Evolutionary conservation across 148 eudicot genomes (phyloP), one percentile per base, ranked within the genome.

Genomic region (Silene conica): DNA sequence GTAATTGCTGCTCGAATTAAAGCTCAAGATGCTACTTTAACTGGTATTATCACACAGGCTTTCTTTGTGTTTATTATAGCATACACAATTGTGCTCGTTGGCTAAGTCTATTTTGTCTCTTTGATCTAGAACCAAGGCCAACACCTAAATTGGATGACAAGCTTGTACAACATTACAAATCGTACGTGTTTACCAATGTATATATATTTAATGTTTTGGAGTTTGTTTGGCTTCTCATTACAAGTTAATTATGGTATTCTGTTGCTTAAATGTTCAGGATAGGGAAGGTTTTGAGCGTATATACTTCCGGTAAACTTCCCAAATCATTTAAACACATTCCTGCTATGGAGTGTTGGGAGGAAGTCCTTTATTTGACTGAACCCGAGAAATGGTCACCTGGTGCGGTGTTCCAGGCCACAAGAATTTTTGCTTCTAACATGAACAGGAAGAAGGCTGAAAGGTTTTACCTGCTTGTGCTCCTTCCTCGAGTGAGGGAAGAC

Each of bases 381-480:
- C 98, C 98, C 59, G 92, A 92, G 73, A 92, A 88, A 74, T 95
- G 98, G 98, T 91, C 97, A 13, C 85, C 97, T 21, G 83, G 81
- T 82, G 98, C 96, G 1, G 84, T 92, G 83, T 88, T 69, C 70
- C 96, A 92, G 80, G 96, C 96, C 72, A 95, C 98, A 60, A 92
- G 93, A 82, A 87, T 95, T 28, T 90, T 95, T 80, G 90, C 97
- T 71, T 95, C 98, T 34, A 92, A 92, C 83, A 75, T 95, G 87
- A 87, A 88, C 77, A 87, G 81, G 43, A 88, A 70, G 80, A 92
- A 88, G 87, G 97, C 87, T 13, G 92, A 89, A 81, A 85, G 89
- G 31, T 95, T 92, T 71, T 95, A 92, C 79, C 88, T 76, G 82
- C 83, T 89, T 60, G 97, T 92, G 74, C 86, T 95, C 55, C 93